Evolutionary conservation across 768 basidiomycete genomes (phyloP).

Genomic region (Zangia roseola): DNA sequence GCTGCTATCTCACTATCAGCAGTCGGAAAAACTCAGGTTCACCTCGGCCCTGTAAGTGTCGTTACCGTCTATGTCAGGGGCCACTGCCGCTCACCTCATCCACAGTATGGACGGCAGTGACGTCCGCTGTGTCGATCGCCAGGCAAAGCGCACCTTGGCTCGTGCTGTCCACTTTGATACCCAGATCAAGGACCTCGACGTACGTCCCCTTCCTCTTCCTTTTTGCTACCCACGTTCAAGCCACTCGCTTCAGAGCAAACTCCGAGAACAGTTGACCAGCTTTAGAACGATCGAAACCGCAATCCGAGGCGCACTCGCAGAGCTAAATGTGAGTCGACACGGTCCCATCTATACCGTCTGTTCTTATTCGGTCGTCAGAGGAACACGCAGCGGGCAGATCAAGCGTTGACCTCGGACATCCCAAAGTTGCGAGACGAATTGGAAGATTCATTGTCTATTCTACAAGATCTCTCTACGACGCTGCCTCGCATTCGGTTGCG

Average conservation of each 20-base stretch:
- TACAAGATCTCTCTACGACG: conserved; percentile 54
- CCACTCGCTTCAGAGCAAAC: conserved; percentile 46
- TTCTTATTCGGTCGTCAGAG: conserved; percentile 37
- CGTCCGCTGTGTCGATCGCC: conserved; percentile 37
- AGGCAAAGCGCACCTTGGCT: conserved; percentile 45
- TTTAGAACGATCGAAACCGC: conserved; percentile 71
- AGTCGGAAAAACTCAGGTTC: conserved; percentile 1
- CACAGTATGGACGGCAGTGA: conserved; percentile 8
- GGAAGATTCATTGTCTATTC: conserved; percentile 55
- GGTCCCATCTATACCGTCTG: not conserved
- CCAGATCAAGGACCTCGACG: conserved; percentile 64
- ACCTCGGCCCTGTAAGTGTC: conserved; percentile 12
- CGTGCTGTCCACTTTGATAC: conserved; percentile 50
- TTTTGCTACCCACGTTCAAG: not conserved
- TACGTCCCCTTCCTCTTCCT: conserved; percentile 15
- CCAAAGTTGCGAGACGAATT: conserved; percentile 62
- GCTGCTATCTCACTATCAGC: not conserved
- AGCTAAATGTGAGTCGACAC: conserved; percentile 51
- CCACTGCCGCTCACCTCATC: conserved; percentile 2
- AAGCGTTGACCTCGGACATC: conserved; percentile 55
- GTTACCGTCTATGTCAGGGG: conserved; percentile 10
- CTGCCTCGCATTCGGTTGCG: conserved; percentile 64
- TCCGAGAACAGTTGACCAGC: conserved; percentile 71
- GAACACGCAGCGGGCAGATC: conserved; percentile 57
- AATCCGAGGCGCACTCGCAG: conserved; percentile 60